These are phyloP conservation scores for Kazachstania psychrophila DNA, from an alignment of 805 yeast genomes.

Conservation along the genomic window DNA sequence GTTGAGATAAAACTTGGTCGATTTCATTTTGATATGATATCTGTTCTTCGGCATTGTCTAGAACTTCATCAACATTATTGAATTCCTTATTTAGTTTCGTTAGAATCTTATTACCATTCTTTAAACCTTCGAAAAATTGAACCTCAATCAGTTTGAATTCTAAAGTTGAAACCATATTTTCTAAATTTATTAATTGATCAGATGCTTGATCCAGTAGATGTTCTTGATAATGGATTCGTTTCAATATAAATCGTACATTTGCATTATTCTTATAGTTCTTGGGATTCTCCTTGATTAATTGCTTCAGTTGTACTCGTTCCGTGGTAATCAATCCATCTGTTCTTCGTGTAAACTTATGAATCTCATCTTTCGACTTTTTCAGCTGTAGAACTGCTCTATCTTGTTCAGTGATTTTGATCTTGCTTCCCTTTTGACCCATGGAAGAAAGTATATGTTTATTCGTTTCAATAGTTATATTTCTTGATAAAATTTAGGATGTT, in stretches of 20 bases:
- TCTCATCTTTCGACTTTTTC: constrained; percentile 79
- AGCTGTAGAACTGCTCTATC: constrained; percentile 81
- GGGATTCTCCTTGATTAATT: constrained; percentile 25
- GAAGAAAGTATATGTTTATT: no score
- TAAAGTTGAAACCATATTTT: constrained; percentile 65
- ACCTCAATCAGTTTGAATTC: constrained; percentile 86
- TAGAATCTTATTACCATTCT: constrained; percentile 71
- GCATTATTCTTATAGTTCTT: constrained; percentile 52
- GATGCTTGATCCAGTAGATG: constrained; percentile 60
- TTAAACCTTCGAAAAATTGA: constrained; percentile 71
- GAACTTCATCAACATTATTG: constrained; percentile 65
- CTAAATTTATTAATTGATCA: constrained; percentile 70
- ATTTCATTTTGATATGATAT: constrained; percentile 69
- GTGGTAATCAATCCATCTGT: constrained; percentile 47
- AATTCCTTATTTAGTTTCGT: constrained; percentile 70
- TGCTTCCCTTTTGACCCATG: constrained; percentile 35
- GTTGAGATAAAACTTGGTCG: constrained; percentile 39
- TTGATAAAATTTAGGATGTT: no score
- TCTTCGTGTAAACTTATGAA: constrained; percentile 54
- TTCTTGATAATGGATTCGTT: constrained; percentile 76
- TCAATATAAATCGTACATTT: constrained; percentile 46
- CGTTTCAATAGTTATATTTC: no score
- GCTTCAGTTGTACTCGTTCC: constrained; percentile 40
- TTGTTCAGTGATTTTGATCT: constrained; percentile 64
- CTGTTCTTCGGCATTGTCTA: constrained; percentile 83